Conservation (phyloP, 2,329 filamentous ascomycete species). For the Fusarium duplospermum region DNA sequence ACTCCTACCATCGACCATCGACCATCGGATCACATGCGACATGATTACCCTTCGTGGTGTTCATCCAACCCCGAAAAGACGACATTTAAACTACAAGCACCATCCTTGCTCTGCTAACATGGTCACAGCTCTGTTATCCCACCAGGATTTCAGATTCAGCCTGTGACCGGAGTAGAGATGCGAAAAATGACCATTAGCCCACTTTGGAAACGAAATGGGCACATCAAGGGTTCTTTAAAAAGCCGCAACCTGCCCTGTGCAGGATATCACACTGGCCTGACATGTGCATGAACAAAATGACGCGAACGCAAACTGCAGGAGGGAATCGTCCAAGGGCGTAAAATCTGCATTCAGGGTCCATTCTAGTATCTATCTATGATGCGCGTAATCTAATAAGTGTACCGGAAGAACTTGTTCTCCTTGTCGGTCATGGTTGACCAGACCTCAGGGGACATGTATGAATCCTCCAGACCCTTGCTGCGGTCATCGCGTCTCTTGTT, state of each 20-base stretch:
- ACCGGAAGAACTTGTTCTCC: conserved; percentile 68
- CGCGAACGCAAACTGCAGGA: neutral
- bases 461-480: conserved; percentile 52
- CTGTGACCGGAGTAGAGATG: neutral
- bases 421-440: conserved; percentile 66
- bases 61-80: neutral
- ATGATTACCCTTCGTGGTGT: neutral
- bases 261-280: neutral
- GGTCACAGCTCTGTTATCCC: neutral
- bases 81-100: neutral
- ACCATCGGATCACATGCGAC: neutral
- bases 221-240: neutral
- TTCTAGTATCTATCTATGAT: neutral
- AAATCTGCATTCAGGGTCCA: neutral
- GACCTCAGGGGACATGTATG: conserved; percentile 54
- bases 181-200: neutral
- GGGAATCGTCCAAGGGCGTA: neutral
- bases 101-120: neutral
- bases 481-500: conserved; percentile 53
- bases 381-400: conserved; percentile 54
- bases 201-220: neutral
- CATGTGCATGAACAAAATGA: neutral
- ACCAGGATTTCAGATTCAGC: neutral
- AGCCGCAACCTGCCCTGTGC: neutral
- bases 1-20: neutral